A percentile compares a stretch with the other conserved stretches of the same genome.
Conservation (phyloP, 23 red algal species). For the Gracilaria domingensis region DNA sequence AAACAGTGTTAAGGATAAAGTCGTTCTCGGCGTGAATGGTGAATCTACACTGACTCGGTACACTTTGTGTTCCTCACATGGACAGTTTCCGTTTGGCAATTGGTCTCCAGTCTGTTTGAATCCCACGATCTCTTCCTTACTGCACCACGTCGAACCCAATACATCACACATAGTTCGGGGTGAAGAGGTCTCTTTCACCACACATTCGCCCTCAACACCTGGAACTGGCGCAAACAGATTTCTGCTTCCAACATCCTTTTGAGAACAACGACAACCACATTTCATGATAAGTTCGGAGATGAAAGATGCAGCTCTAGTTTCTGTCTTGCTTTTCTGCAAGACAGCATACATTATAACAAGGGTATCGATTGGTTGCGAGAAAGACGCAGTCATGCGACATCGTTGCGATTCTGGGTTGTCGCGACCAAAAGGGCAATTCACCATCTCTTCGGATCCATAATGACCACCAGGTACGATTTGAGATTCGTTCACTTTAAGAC, state of each 20-base stretch:
- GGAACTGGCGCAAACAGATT: conserved; percentile 29
- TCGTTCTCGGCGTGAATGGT: conserved; percentile 48
- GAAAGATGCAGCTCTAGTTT: conserved; percentile 61
- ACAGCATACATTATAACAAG: conserved; percentile 69
- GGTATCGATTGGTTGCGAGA: conserved; percentile 32
- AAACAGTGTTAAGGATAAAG: conserved; percentile 52
- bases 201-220: conserved; percentile 30
- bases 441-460: conserved; percentile 38
- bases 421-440: conserved; percentile 57
- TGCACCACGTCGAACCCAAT: conserved; percentile 47
- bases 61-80: conserved; percentile 19
- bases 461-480: conserved; percentile 42
- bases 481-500: conserved; percentile 8
- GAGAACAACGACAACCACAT: conserved; percentile 62
- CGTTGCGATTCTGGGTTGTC: conserved; percentile 39
- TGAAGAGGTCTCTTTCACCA: neutral
- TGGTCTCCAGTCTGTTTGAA: conserved; percentile 17
- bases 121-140: conserved; percentile 27
- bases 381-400: conserved; percentile 55
- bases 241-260: conserved; percentile 11
- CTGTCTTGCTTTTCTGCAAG: conserved; percentile 54
- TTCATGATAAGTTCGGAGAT: conserved; percentile 57
- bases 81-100: conserved; percentile 52
- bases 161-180: conserved; percentile 59
- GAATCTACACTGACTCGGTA: conserved; percentile 4